Evolutionary conservation across 352 stramenopile species (phyloP), one percentile per base, ranked within the genome.

Genomic region (Phytopythium montanum): DNA sequence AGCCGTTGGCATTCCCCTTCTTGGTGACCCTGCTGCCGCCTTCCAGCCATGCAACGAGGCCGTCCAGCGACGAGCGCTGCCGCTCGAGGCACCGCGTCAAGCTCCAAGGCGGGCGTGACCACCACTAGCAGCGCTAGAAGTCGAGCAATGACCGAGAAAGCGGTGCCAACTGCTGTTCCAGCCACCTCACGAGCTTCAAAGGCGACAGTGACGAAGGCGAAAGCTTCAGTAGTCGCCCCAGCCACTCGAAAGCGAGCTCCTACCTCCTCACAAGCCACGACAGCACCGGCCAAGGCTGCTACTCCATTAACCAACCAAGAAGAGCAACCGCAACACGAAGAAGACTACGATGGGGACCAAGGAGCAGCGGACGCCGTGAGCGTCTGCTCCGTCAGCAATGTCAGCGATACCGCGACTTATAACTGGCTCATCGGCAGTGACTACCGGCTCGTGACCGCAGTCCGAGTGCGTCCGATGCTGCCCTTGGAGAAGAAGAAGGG

Each of bases 391-490:
- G 56, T 68, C 39, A 63, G 50, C 19, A 45, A 64, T 39, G 60
- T 67, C 31, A 63, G 50, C 14, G 51, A 64, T 8, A 60, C 33
- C 14, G 64, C 58, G 23, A 19, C 60, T 10, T n/a, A 46, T 18
- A 25, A 14, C 2, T 64, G 50, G 25, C 61, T 68, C 33, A 54
- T 58, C 39, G 61, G 50, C 23, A 59, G 25, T 34, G 66, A 81
- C 29, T 69, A 79, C 56, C 60, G 75, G 26, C 84, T 88, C 39
- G 83, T 92, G 55, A 94, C 81, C 0, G 80, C 84, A 13, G 70
- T 90, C n/a, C 76, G 81, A 2, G 70, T 94, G 29, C 84, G 84
- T 10, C 84, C 84, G 0, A 90, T 93, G 81, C 76, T 85, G 3
- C 54, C 61, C 8, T 75, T 70, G 0, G 84, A 93, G 64, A 77